These are phyloP conservation scores for Helotiales sp. DNA, from an alignment of 2,329 filamentous ascomycete species.

Conservation along the genomic window DNA sequence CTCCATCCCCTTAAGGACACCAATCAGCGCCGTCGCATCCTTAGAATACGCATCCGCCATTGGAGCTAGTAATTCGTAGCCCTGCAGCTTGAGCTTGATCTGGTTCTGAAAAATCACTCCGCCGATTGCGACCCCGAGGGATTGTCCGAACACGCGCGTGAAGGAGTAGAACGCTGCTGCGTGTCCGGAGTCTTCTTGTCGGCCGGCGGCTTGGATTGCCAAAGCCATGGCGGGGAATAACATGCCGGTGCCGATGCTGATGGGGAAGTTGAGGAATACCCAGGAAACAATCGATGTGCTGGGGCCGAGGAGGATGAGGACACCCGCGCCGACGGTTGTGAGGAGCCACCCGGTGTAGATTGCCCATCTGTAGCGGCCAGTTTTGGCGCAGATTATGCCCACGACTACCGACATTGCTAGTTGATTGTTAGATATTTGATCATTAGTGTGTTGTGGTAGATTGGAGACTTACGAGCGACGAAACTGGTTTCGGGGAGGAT, in stretches of 20 bases:
- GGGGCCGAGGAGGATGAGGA: constrained; percentile 55
- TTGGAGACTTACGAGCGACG: constrained; percentile 53
- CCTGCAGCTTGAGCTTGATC: constrained; percentile 38
- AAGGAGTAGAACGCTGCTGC: constrained; percentile 71
- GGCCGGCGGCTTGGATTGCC: constrained; percentile 65
- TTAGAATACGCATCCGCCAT: constrained; percentile 38
- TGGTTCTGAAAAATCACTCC: constrained; percentile 74
- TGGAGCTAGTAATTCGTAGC: constrained; percentile 32
- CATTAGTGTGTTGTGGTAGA: constrained; percentile 59
- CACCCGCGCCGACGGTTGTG: constrained; percentile 61
- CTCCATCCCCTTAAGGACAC: constrained; percentile 38
- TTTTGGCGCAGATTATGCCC: constrained; percentile 58
- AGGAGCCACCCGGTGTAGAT: constrained; percentile 64
- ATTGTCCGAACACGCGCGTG: constrained; percentile 67
- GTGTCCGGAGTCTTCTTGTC: constrained; percentile 61
- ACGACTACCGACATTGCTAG: constrained; percentile 61
- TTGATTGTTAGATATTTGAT: constrained; percentile 53
- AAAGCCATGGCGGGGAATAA: constrained; percentile 68
- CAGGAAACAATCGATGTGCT: constrained; percentile 58
- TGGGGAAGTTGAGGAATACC: constrained; percentile 64
- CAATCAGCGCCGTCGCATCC: constrained; percentile 40
- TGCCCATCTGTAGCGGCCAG: constrained; percentile 61
- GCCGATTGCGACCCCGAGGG: constrained; percentile 68
- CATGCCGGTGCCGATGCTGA: constrained; percentile 66
- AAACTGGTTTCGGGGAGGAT: constrained; percentile 65